Conservation (phyloP, 495 filamentous ascomycete species). For the Aspergillus indologenus region DNA sequence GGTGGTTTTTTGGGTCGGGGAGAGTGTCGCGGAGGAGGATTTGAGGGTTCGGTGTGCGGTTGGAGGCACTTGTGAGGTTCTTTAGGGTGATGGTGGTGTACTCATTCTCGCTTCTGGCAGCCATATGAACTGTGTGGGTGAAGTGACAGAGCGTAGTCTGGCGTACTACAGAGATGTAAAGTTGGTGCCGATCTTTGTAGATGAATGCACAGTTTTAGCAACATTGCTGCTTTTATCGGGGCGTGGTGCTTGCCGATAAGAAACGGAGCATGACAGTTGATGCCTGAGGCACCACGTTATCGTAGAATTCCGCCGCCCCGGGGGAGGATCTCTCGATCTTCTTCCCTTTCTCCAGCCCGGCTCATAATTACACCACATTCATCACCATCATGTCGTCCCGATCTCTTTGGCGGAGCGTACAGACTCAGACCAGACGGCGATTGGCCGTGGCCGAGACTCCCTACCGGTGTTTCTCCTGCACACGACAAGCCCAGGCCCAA, state of each 20-base stretch:
- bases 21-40: slow-evolving; percentile 43
- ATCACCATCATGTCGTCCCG: slow-evolving; percentile 25
- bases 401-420: slow-evolving; percentile 39
- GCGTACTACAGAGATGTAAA: too few species aligned
- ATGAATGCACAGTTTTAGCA: too few species aligned
- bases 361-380: not conserved
- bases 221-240: too few species aligned
- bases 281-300: not conserved
- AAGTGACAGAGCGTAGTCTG: too few species aligned
- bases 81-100: not conserved
- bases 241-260: too few species aligned
- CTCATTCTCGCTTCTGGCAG: too few species aligned
- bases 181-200: too few species aligned
- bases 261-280: not conserved
- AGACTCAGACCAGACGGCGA: slow-evolving; percentile 30
- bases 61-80: slow-evolving; percentile 25
- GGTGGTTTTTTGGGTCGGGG: slow-evolving; percentile 44
- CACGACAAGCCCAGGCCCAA: slow-evolving; percentile 39
- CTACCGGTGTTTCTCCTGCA: slow-evolving; percentile 56
- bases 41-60: slow-evolving; percentile 40
- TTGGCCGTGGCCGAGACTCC: slow-evolving; percentile 27
- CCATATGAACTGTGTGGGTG: too few species aligned
- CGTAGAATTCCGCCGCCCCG: not conserved
- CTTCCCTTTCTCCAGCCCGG: not conserved
- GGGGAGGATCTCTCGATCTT: not conserved